Evolutionary conservation across 768 basidiomycete genomes (phyloP), one percentile per base, ranked within the genome.

Genomic region (Dioszegia aurantiaca): DNA sequence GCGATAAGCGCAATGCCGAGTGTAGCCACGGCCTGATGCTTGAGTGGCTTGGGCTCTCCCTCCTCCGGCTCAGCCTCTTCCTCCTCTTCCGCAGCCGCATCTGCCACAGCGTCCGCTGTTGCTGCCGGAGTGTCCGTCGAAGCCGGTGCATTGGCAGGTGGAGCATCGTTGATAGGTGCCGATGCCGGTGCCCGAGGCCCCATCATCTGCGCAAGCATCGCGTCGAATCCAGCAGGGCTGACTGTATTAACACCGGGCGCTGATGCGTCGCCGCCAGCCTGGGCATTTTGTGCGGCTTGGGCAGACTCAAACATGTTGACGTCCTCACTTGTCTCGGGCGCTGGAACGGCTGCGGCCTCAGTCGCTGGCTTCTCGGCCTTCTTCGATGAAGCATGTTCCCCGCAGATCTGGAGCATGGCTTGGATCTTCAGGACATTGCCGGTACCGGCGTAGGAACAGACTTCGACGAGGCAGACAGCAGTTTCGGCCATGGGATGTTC

Each of bases 381-480:
- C 57, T 73, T 70, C 21, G 60, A 51, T 53, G 63, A 65, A 61
- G 92, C 81, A 72, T 97, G 93, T 70, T 97, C 93, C 55, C 89
- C 89, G 70, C 94, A 98, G 61, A 90, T 83, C 62, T 95, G 91
- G 8, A 98, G 82, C 84, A 98, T 87, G 31, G 82, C 80, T 74
- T 98, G 95, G 17, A 99, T 83, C 76, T 90, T 89, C 43, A 99
- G 80, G 0, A 98, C 95, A 70, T 95, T 93, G 33, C 93, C 91
- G 0, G 91, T 92, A 19, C 92, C 95, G 2, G 92, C 93, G 73
- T 87, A 98, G 1, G 93, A 86, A 70, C 92, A 95, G 31, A 89
- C 87, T 66, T 95, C 90, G 12, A 97, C 90, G 46, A 99, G 80
- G 60, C 97, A 87, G 59, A 89, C 88, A 4, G 90, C 89, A 31